A percentile compares a stretch with the other conserved stretches of the same genome.
Evolutionary conservation across 768 basidiomycete species (phyloP).

Genomic region (Agaricus subrufescens): DNA sequence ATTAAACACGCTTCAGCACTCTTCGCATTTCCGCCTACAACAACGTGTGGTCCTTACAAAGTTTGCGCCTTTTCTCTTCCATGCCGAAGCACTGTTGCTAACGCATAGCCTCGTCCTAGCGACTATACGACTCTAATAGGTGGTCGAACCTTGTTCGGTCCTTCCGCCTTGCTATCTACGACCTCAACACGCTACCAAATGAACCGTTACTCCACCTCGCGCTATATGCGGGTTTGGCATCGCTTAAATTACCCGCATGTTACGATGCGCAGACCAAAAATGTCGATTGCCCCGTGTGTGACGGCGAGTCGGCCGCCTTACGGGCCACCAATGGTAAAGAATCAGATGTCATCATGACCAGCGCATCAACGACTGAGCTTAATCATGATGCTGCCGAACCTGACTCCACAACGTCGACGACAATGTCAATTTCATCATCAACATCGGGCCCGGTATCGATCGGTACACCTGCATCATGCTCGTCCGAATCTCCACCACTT

Average conservation of each 20-base stretch:
- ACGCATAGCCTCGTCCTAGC: conserved; percentile 35
- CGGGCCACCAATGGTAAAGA: conserved; percentile 1
- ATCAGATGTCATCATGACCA: conserved; percentile 2
- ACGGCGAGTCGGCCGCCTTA: conserved; percentile 39
- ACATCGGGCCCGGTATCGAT: neutral
- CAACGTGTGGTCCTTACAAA: conserved; percentile 75
- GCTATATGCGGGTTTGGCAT: conserved; percentile 86
- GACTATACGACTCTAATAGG: conserved; percentile 74
- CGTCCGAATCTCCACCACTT: conserved; percentile 26
- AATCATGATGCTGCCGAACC: neutral
- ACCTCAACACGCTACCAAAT: conserved; percentile 80
- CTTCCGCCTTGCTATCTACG: conserved; percentile 85
- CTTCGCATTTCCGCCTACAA: conserved; percentile 69
- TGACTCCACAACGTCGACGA: neutral
- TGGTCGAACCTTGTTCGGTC: conserved; percentile 73
- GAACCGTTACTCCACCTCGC: conserved; percentile 85
- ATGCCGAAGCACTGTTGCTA: neutral
- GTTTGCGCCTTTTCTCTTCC: conserved; percentile 32
- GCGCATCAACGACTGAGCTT: neutral
- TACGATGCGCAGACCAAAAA: conserved; percentile 60
- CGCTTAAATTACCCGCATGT: conserved; percentile 87
- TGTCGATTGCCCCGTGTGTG: conserved; percentile 90
- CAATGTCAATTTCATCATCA: neutral
- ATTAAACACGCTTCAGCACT: conserved; percentile 74
- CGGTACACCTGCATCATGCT: neutral